Evolutionary conservation across 371 early-diverging fungal genomes (phyloP), one percentile per base, ranked within the genome.

Genomic region (Choanephora cucurbitarum): DNA sequence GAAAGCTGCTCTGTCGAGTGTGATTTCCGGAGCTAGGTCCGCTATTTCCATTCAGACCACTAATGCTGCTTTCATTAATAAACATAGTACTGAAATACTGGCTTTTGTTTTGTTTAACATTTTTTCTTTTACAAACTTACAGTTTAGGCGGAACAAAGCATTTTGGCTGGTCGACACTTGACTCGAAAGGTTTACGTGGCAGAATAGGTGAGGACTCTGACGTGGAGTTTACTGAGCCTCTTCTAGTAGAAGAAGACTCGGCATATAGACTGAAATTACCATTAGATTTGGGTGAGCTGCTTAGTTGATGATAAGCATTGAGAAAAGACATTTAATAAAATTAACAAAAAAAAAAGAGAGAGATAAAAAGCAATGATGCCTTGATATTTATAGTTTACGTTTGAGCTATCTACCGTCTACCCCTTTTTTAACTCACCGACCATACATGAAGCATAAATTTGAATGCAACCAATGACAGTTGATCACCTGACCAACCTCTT

Each of bases 121-220:
- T 28, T 28, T 28, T 28, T 28, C 28, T 28, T 28, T 28, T 28
- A 2, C 15, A 0, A 21, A 19, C 37, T 63, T 64, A 67, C 68
- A 56, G 44, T 57, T 54, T 55, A 46, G 64, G 57, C 33, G 68
- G 68, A 14, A 67, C 68, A 60, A 67, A 67, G 40, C 56, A 60
- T 22, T 21, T 56, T n/a, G 55, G 8, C 10, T 24, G 8, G 28
- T 55, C 57, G 5, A 43, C 18, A 5, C 54, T 60, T 18, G 49
- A 23, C 37, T 56, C 63, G 14, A 59, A 39, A 9, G 48, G 34
- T 42, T 44, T 48, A 37, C 58, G 62, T 19, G 49, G 55, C 23
- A 52, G 15, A 44, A 42, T 48, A 11, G 67, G 63, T 17, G 63
- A 67, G 41, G 55, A 52, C 40, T 45, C 28, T 17, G 51, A 45